phyloP scores from a whole-genome alignment of 2,329 filamentous ascomycete species.

The Phialemoniopsis sp. region DNA sequence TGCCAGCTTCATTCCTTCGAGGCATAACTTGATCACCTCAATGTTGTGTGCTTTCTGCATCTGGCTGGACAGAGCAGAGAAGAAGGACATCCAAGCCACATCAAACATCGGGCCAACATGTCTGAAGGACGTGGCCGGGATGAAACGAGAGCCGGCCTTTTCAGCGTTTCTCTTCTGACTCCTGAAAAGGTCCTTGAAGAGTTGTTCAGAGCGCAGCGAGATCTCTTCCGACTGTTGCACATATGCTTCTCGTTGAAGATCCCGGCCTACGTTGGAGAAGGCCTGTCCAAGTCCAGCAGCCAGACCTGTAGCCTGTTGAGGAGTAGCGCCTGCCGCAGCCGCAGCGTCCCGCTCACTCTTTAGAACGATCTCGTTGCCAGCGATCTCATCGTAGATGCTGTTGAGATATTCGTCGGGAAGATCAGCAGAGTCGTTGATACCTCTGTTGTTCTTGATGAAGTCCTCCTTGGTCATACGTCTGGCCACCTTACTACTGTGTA shows the following conservation, averaged over 20 bases:
- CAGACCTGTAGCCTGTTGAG: constrained; percentile 59
- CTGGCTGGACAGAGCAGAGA: constrained; percentile 88
- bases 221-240: constrained; percentile 96
- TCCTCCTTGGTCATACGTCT: constrained; percentile 92
- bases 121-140: constrained; percentile 87
- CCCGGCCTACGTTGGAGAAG: constrained; percentile 85
- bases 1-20: constrained; percentile 92
- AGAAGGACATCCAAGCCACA: constrained; percentile 98
- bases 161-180: constrained; percentile 79
- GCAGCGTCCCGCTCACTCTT: constrained; percentile 88
- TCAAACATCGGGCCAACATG: constrained; percentile 99
- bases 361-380: constrained; percentile 86
- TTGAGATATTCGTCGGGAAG: constrained; percentile 88
- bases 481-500: constrained; percentile 82
- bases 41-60: constrained; percentile 92
- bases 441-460: constrained; percentile 98
- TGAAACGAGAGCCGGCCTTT: constrained; percentile 69
- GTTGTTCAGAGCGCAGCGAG: constrained; percentile 64
- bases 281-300: constrained; percentile 84
- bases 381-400: constrained; percentile 90
- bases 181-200: constrained; percentile 90
- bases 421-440: constrained; percentile 95
- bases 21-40: constrained; percentile 85
- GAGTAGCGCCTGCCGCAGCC: constrained; percentile 65
- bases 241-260: constrained; percentile 88